A percentile compares a stretch with the other conserved stretches of the same genome.
Conservation (phyloP, 2,329 filamentous ascomycete species). For the Thielaviopsis euricoi region DNA sequence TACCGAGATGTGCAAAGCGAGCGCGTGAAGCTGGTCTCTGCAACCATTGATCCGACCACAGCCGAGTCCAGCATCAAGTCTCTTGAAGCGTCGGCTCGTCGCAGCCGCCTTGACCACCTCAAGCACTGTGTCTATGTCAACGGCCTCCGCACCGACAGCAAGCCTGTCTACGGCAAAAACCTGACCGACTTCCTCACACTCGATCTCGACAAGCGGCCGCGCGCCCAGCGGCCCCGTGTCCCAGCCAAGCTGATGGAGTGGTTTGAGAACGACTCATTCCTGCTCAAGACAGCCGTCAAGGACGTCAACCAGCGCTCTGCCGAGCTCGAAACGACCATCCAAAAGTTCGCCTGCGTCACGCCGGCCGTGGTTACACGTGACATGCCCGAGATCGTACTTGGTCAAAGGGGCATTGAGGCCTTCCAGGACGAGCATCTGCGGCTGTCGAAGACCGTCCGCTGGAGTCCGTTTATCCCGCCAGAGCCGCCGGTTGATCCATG, state of each 20-base stretch:
- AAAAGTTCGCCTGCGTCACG: slow-evolving; percentile 84
- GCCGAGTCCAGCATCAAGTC: slow-evolving; percentile 54
- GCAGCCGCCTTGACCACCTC: slow-evolving; percentile 58
- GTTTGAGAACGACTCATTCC: slow-evolving; percentile 53
- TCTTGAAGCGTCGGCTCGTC: slow-evolving; percentile 54
- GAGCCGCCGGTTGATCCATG: slow-evolving; percentile 57
- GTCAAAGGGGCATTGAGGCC: slow-evolving; percentile 37
- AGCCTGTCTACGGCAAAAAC: slow-evolving; percentile 65
- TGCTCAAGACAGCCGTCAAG: slow-evolving; percentile 51
- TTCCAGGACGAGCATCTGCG: slow-evolving; percentile 41
- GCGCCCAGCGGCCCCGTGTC: slow-evolving; percentile 41
- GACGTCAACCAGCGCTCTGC: slow-evolving; percentile 58
- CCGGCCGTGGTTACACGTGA: slow-evolving; percentile 75
- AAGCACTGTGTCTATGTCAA: slow-evolving; percentile 71
- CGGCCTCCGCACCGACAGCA: slow-evolving; percentile 60
- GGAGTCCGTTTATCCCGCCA: slow-evolving; percentile 39
- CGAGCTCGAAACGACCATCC: slow-evolving; percentile 56
- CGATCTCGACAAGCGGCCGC: slow-evolving; percentile 39
- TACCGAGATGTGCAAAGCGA: slow-evolving; percentile 1
- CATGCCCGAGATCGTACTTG: slow-evolving; percentile 50
- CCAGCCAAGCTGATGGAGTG: slow-evolving; percentile 52
- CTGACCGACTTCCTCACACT: slow-evolving; percentile 62
- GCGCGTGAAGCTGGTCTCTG: slow-evolving; percentile 34
- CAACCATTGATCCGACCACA: slow-evolving; percentile 44
- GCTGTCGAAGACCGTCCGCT: slow-evolving; percentile 38